These are phyloP conservation scores for Podaxis carcinomalis DNA, from an alignment of 768 basidiomycete species.

Conservation along the genomic window DNA sequence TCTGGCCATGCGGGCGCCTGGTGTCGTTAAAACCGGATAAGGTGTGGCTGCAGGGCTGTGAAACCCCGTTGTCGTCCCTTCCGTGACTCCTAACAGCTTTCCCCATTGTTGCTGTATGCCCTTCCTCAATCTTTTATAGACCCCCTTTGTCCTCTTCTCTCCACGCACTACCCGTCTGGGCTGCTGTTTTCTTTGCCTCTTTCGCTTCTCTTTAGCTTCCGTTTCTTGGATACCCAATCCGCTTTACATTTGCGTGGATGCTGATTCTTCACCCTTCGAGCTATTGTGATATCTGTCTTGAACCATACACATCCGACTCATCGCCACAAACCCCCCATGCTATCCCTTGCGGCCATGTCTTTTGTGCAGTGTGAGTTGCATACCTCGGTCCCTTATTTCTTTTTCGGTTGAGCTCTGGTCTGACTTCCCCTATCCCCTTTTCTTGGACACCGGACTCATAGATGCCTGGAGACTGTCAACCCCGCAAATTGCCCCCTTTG, in stretches of 20 bases:
- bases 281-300: constrained; percentile 74
- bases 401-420: neutral
- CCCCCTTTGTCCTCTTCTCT: neutral
- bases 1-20: neutral
- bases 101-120: constrained; percentile 4
- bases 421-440: neutral
- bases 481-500: constrained; percentile 63
- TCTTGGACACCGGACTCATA: constrained; percentile 19
- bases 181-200: neutral
- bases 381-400: neutral
- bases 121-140: neutral
- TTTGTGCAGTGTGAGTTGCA: constrained; percentile 58
- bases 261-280: constrained; percentile 68
- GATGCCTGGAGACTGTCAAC: constrained; percentile 49
- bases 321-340: constrained; percentile 55
- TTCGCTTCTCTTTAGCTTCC: neutral
- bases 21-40: neutral
- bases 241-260: constrained; percentile 19
- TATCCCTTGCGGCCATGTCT: constrained; percentile 75
- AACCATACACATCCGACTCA: constrained; percentile 52
- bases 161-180: neutral
- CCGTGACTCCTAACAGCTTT: neutral
- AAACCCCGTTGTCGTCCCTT: neutral
- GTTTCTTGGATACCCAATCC: neutral
- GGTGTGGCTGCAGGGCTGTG: neutral